Conservation (phyloP, 1,284 basidiomycete species). For the Irpex rosettiformis region DNA sequence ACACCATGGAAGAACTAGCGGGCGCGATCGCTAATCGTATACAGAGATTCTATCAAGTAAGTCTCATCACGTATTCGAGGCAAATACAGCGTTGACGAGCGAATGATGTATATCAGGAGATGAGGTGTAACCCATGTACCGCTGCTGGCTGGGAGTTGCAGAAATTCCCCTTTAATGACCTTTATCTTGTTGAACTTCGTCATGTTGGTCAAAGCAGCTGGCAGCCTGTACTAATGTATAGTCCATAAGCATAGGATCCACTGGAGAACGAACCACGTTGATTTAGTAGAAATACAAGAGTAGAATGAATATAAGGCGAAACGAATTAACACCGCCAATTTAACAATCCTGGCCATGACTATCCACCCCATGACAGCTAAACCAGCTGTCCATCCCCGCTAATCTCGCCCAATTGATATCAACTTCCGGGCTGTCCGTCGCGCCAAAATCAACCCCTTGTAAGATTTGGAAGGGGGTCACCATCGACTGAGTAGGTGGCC, state of each 20-base stretch:
- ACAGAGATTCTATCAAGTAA: not conserved
- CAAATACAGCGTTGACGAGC: not conserved
- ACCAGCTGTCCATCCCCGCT: slow-evolving; percentile 20
- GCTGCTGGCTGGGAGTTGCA: not conserved
- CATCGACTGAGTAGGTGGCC: slow-evolving; percentile 16
- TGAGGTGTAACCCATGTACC: not conserved
- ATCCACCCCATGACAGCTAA: not conserved
- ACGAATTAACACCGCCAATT: not conserved
- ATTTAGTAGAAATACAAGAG: not conserved
- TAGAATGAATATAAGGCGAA: not conserved
- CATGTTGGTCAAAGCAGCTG: slow-evolving; percentile 5
- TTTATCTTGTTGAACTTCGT: slow-evolving; percentile 3
- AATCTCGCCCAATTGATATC: slow-evolving; percentile 19
- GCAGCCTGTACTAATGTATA: slow-evolving; percentile 3
- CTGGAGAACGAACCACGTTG: not conserved
- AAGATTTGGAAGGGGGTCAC: slow-evolving; percentile 22
- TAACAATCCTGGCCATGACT: not conserved
- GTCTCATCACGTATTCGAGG: not conserved
- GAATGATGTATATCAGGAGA: too few relatives aligned
- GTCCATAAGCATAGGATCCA: not conserved
- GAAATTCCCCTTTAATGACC: not conserved
- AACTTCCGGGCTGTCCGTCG: slow-evolving; percentile 8
- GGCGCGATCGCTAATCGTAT: slow-evolving; percentile 1
- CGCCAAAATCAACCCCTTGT: slow-evolving; percentile 14
- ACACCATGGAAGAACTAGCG: slow-evolving; percentile 5